A percentile compares a stretch with the other conserved stretches of the same genome.
Conservation (phyloP, 2,329 filamentous ascomycete genomes). For the Trichoderma sp. region DNA sequence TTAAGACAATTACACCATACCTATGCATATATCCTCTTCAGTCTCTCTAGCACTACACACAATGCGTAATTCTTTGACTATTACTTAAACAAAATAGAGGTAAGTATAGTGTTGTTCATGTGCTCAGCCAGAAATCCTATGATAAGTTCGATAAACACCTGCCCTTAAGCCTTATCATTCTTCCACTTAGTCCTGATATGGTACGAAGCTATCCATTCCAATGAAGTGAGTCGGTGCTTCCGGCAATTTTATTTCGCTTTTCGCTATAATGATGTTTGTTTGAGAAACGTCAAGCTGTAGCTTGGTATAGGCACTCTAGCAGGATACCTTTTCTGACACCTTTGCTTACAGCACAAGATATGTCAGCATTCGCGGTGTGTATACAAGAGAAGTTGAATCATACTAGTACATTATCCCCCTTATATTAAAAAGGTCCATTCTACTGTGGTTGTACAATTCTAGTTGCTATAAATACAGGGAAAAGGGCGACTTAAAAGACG, state of each 20-base stretch:
- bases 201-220: too few species aligned
- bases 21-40: too few species aligned
- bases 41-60: too few species aligned
- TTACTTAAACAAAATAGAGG: background rate
- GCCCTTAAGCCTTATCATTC: background rate
- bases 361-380: background rate
- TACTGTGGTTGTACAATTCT: background rate
- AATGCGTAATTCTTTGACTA: background rate
- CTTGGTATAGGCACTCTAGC: background rate
- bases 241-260: background rate
- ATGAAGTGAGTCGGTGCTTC: background rate
- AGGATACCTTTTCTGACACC: background rate
- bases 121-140: too few species aligned
- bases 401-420: background rate
- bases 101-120: background rate
- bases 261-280: background rate
- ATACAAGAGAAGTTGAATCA: background rate
- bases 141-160: too few species aligned
- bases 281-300: background rate
- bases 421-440: background rate
- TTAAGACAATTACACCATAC: too few species aligned
- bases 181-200: background rate
- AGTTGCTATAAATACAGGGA: background rate
- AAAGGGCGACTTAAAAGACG: background rate
- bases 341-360: background rate